Base-by-base conservation (phyloP, 176 grass and related monocot species). In the Aegilops speltoides region DNA sequence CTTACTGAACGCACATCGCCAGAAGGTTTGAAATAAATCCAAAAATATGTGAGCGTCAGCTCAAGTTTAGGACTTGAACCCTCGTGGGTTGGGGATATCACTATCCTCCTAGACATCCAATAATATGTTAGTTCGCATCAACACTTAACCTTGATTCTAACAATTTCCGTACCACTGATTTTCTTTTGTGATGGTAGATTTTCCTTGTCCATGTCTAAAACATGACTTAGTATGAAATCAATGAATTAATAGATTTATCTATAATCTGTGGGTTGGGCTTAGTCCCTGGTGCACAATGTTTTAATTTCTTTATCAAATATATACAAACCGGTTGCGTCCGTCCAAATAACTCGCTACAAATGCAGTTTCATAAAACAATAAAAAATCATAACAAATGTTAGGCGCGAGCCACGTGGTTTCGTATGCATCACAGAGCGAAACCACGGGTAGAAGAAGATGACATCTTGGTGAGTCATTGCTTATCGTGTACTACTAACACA, bases 71-170 rank as follows among this genome's bases (percentile, higher is more conserved):
- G 14, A 50, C 4, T 50, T 50, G 14, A 50, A 17, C 15, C 5
- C 15, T 16, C 0, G 1, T 17, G 48, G 5, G 0, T 0, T 52
- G 1, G 0, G 1, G 1, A 52, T 52, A 6, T 17, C 48, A 52
- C 0, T 52, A 5, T 52, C 15, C 15, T 52, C 5, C 15, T 17
- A 17, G 16, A 0, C 14, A 16, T 52, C 15, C 15, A 17, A 52
- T 6, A 15, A 52, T 16, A 17, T 4, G 4, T 50, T 50, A 16
- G 48, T 52, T 52, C 0, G 0, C 1, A 52, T 17, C 48, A 52
- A 6, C 15, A 7, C 15, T 52, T 17, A 54, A 54, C 16, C 16
- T 54, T 19, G 16, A 19, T 19, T 54, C 50, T 54, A 54, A 54
- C 15, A 54, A 19, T 54, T 19, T 54, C 6, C 6, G 16, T 19